These are phyloP conservation scores for Solanum medicagineum DNA, from an alignment of 257 asterid genomes.

Conservation along the genomic window DNA sequence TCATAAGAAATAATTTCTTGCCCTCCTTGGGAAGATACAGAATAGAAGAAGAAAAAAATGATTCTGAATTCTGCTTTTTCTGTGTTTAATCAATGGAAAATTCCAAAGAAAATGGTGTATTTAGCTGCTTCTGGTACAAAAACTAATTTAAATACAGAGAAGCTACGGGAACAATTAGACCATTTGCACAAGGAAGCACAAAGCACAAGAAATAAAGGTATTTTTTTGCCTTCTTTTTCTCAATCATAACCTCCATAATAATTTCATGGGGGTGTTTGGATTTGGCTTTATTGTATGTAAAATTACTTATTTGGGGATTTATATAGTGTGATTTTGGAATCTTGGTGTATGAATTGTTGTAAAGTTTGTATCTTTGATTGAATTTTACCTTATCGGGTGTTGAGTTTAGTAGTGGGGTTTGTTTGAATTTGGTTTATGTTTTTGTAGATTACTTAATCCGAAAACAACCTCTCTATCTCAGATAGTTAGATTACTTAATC, in stretches of 20 bases:
- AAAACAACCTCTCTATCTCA: neutral
- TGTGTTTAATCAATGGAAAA: conserved; percentile 9
- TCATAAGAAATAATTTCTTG: neutral
- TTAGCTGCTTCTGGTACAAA: conserved; percentile 8
- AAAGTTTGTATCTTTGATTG: neutral
- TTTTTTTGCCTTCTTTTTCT: neutral
- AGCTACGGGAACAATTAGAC: conserved; percentile 19
- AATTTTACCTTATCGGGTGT: neutral
- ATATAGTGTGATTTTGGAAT: neutral
- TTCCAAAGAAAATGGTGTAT: conserved; percentile 3
- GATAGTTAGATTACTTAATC: neutral
- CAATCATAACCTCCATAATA: neutral
- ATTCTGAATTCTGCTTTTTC: conserved; percentile 9
- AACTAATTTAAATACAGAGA: conserved; percentile 4
- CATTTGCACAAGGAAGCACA: conserved; percentile 30
- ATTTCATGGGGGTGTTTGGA: neutral
- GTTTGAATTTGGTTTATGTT: neutral
- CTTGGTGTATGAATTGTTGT: neutral
- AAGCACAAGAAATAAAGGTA: conserved; percentile 22
- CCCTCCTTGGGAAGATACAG: neutral
- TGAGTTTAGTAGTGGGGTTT: neutral
- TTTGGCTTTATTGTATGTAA: neutral
- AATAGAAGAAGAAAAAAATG: conserved; percentile 1
- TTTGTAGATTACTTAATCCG: neutral
- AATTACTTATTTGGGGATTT: neutral